Evolutionary conservation across 2,329 filamentous ascomycete genomes (phyloP), one percentile per base, ranked within the genome.

Genomic region (Paraphoma chrysanthemicola): DNA sequence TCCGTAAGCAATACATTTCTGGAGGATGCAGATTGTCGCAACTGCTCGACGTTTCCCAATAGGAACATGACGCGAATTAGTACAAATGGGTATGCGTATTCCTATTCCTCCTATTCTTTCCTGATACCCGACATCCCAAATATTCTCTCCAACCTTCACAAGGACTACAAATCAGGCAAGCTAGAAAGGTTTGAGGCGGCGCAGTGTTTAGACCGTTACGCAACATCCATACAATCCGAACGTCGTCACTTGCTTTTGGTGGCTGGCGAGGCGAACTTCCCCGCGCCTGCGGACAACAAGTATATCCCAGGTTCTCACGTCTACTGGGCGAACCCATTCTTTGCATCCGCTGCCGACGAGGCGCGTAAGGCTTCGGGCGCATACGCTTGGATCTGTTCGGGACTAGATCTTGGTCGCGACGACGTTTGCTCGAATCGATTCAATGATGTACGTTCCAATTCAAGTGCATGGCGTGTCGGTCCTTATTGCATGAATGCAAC

Each of bases 181-280:
- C 48, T 64, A 1, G 50, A 60, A 10, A 45, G 12, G 17, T 48
- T 64, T 7, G 31, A 45, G 2, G 30, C 47, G 9, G 7, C 14
- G 1, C 48, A 62, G 6, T 71, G 69, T 45, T 51, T 70, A 1
- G 44, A 63, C 8, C 44, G 48, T 31, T 71, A 70, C 47, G 58
- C 62, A 2, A 44, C 53, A 4, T 48, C 29, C 4, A 55, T 63
- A 14, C 56, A 63, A 9, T 58, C 57, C 5, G 47, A 51, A n/a
- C 42, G 56, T 17, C 47, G 54, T 10, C 64, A 63, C 18, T 4
- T 68, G 0, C 47, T 69, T 11, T 45, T 67, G 1, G 56, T 69
- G 4, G 49, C 51, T 7, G 38, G 33, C 1, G 54, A 63, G 42
- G 43, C 42, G 3, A 50, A 57, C 6, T 47, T 56, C 10, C 47